phyloP scores from a whole-genome alignment of 257 asterid genomes.

The Forsythia suspensa region DNA sequence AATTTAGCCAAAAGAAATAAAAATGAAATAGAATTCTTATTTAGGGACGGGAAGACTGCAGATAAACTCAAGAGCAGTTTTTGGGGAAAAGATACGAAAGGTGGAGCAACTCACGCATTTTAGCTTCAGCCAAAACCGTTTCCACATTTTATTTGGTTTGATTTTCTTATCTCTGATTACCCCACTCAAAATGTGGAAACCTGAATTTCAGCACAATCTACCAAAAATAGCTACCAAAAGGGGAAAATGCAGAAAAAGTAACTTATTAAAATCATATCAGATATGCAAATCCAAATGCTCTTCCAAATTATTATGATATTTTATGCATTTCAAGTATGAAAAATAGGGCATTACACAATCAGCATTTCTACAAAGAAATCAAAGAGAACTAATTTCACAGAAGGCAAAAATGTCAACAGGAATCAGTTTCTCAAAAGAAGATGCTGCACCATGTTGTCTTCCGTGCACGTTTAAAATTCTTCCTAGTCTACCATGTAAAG shows the following conservation, averaged over 20 bases:
- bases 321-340: slow-evolving; percentile 8
- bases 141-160: background rate
- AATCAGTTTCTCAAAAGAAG: slow-evolving; percentile 23
- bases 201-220: slow-evolving; percentile 10
- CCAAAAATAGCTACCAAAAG: background rate
- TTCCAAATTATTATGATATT: slow-evolving; percentile 6
- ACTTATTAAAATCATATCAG: background rate
- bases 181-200: slow-evolving; percentile 7
- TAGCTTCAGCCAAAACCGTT: slow-evolving; percentile 5
- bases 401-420: slow-evolving; percentile 28
- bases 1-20: background rate
- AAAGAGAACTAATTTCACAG: slow-evolving; percentile 13
- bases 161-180: slow-evolving; percentile 4
- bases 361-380: background rate
- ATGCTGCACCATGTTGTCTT: slow-evolving; percentile 18
- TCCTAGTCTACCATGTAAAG: slow-evolving; percentile 21
- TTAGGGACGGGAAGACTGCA: background rate
- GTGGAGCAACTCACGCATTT: slow-evolving; percentile 18
- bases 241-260: slow-evolving; percentile 4
- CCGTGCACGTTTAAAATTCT: slow-evolving; percentile 22
- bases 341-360: slow-evolving; percentile 16
- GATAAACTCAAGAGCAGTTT: slow-evolving; percentile 9
- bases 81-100: slow-evolving; percentile 6
- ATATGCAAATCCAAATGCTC: background rate
- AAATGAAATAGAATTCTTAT: background rate